A percentile compares a stretch with the other conserved stretches of the same genome.
These are phyloP conservation scores for Myxozyma sirexii DNA, from an alignment of 805 yeast species.

Conservation along the genomic window DNA sequence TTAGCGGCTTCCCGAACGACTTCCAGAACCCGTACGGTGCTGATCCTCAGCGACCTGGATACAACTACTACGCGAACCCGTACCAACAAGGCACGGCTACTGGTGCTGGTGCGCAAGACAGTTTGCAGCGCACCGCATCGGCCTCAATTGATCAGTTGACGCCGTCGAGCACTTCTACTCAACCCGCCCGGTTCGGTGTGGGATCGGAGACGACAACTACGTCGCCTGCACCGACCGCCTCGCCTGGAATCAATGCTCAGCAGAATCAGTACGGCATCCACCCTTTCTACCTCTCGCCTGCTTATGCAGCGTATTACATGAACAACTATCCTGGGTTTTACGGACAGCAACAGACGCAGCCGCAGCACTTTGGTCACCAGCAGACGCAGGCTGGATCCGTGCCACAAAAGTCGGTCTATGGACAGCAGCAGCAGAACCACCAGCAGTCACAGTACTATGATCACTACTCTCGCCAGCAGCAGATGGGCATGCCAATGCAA, in stretches of 20 bases:
- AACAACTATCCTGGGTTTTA: slow-evolving; percentile 35
- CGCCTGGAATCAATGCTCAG: slow-evolving; percentile 30
- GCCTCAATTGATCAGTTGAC: slow-evolving; percentile 32
- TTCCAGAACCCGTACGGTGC: slow-evolving; percentile 33
- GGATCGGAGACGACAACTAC: slow-evolving; percentile 26
- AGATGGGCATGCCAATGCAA: slow-evolving; percentile 2
- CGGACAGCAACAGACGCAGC: slow-evolving; percentile 33
- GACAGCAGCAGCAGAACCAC: slow-evolving; percentile 28
- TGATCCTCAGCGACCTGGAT: slow-evolving; percentile 33
- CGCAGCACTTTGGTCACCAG: slow-evolving; percentile 25
- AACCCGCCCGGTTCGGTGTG: slow-evolving; percentile 34
- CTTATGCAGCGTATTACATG: slow-evolving; percentile 36
- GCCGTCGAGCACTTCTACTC: slow-evolving; percentile 32
- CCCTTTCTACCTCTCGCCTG: slow-evolving; percentile 35
- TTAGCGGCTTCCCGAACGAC: slow-evolving; percentile 34
- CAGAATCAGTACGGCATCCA: slow-evolving; percentile 33
- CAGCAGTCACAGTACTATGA: slow-evolving; percentile 19
- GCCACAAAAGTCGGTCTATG: slow-evolving; percentile 30
- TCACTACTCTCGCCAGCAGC: slow-evolving; percentile 26
- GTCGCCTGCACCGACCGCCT: slow-evolving; percentile 33
- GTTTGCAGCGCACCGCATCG: slow-evolving; percentile 28
- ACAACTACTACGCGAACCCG: slow-evolving; percentile 26
- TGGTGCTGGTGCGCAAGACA: slow-evolving; percentile 27
- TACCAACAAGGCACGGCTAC: slow-evolving; percentile 29
- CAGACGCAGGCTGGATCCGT: slow-evolving; percentile 4